These are phyloP conservation scores for Aaosphaeria arxii DNA, from an alignment of 2,329 filamentous ascomycete genomes.

Conservation along the genomic window DNA sequence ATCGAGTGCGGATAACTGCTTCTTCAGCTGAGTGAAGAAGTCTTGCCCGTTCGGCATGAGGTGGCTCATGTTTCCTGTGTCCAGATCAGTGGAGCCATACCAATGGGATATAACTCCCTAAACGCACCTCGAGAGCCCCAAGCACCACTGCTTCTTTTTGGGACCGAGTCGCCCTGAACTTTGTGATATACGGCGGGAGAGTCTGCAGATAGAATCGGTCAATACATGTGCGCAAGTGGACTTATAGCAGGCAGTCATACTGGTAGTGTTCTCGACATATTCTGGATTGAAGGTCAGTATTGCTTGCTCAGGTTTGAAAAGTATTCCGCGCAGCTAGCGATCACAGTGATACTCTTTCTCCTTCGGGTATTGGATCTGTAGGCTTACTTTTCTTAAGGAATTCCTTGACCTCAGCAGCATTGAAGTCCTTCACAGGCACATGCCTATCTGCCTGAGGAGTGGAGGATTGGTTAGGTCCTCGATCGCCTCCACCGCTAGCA, in stretches of 20 bases:
- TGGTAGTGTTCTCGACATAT: constrained; percentile 27
- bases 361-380: too few species aligned
- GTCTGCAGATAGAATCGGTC: constrained; percentile 6
- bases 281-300: constrained; percentile 10
- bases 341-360: too few species aligned
- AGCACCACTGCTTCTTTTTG: constrained; percentile 35
- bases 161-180: constrained; percentile 38
- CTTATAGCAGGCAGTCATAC: too few species aligned
- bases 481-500: constrained; percentile 14
- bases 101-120: neutral
- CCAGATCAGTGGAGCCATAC: constrained; percentile 9
- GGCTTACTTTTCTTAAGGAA: constrained; percentile 41
- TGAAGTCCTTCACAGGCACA: constrained; percentile 41
- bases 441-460: constrained; percentile 22
- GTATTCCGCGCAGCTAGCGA: neutral
- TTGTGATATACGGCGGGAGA: constrained; percentile 36
- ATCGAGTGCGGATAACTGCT: constrained; percentile 42
- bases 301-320: too few species aligned
- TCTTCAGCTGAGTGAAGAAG: constrained; percentile 46
- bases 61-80: constrained; percentile 33
- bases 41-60: constrained; percentile 45
- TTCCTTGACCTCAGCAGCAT: constrained; percentile 41
- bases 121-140: constrained; percentile 40
- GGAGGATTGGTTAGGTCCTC: constrained; percentile 11
- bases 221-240: too few species aligned